Evolutionary conservation across 495 filamentous ascomycete genomes (phyloP), one percentile per base, ranked within the genome.

Genomic region (Chaetomidium leptoderma): DNA sequence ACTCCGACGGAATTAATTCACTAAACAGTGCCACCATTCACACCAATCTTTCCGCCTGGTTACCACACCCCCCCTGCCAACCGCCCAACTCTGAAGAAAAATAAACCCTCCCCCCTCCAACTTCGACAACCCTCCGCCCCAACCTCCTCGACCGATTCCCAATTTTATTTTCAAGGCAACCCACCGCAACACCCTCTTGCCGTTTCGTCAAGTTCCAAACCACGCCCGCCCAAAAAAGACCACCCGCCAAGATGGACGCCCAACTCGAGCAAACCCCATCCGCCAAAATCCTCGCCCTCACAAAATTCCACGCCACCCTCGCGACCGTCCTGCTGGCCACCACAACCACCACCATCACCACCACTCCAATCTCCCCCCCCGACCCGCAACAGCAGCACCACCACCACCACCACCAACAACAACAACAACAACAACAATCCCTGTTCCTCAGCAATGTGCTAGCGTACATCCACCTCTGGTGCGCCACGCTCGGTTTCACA

Each of bases 401-500:
- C 19, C 16, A 30, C 9, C 35, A 49, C 36, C 17, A 42, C n/a
- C 33, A 26, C 19, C 14, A 27, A 6, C 36, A 32, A 4, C 35
- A 36, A 2, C 32, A 40, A 6, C 45, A 45, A 4, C 23, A 53
- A 3, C 37, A 4, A 4, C 26, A 11, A 2, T 29, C 11, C 7
- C n/a, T 4, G n/a, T 16, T 2, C 4, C 24, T 43, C 27, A 6
- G 27, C 10, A 36, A 30, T 11, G 24, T 14, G 2, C 43, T 47
- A 7, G 33, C 33, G 1, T 49, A 56, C 33, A 11, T 51, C 32
- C 55, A 58, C 46, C 7, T 44, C 33, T 51, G 45, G 45, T 51
- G 55, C 36, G 55, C 55, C 30, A 16, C 46, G n/a, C 32, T 51
- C 16, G 55, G 46, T 7, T 43, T 58, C 27, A 17, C 26, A n/a